A percentile compares a stretch with the other conserved stretches of the same genome.
These are phyloP conservation scores for Spencermartinsiella europaea DNA, from an alignment of 805 yeast genomes.

Conservation along the genomic window DNA sequence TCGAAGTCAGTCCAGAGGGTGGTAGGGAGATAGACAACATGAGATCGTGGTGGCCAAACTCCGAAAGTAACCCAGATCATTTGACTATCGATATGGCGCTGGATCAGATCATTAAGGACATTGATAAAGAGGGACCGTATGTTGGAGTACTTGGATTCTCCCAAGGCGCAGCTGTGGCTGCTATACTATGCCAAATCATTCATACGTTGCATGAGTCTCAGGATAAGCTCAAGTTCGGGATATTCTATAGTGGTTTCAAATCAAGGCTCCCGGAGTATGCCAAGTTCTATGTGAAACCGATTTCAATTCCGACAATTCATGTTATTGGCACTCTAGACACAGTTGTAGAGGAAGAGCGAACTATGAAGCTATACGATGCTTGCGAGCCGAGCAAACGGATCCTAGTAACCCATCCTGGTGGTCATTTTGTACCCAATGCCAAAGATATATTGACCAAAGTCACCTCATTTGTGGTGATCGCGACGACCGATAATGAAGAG, in stretches of 20 bases:
- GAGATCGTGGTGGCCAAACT: slow-evolving; percentile 76
- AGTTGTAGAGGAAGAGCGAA: slow-evolving; percentile 70
- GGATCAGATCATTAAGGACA: slow-evolving; percentile 47
- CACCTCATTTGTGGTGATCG: slow-evolving; percentile 24
- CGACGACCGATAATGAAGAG: neutral
- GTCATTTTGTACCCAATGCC: slow-evolving; percentile 92
- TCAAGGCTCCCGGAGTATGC: slow-evolving; percentile 26
- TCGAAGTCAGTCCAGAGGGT: slow-evolving; percentile 46
- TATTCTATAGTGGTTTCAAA: slow-evolving; percentile 64
- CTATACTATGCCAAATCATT: slow-evolving; percentile 59
- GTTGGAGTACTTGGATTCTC: slow-evolving; percentile 88
- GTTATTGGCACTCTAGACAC: slow-evolving; percentile 84
- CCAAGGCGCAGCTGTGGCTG: slow-evolving; percentile 89
- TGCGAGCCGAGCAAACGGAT: slow-evolving; percentile 42
- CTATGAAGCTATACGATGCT: slow-evolving; percentile 52
- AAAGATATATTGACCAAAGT: slow-evolving; percentile 43
- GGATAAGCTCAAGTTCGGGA: slow-evolving; percentile 58
- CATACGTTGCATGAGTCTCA: slow-evolving; percentile 50
- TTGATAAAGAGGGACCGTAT: slow-evolving; percentile 70
- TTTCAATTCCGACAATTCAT: slow-evolving; percentile 52
- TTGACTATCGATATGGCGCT: slow-evolving; percentile 39
- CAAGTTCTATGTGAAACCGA: slow-evolving; percentile 29
- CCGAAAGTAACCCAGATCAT: slow-evolving; percentile 32
- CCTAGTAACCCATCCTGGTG: slow-evolving; percentile 82
- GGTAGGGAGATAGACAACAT: slow-evolving; percentile 31